A percentile compares a stretch with the other conserved stretches of the same genome.
phyloP scores from a whole-genome alignment of 331 rosid species.

The Telfairia occidentalis region DNA sequence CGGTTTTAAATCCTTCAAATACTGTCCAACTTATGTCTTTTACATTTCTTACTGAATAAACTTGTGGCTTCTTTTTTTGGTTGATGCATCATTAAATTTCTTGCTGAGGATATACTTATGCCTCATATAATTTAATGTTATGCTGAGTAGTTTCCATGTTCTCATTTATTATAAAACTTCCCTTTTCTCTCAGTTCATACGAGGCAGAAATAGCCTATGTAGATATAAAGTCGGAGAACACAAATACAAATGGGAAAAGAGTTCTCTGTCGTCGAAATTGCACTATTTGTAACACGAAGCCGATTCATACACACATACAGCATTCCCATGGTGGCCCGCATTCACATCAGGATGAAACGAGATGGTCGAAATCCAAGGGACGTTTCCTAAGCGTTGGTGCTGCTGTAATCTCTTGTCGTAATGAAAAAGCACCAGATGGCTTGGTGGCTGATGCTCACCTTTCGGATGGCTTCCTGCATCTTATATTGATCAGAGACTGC shows the following conservation, averaged over 20 bases:
- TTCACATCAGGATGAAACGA: constrained; percentile 35
- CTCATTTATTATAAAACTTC: background rate
- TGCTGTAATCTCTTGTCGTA: constrained; percentile 75
- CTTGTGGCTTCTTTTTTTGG: background rate
- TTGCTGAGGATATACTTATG: background rate
- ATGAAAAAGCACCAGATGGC: constrained; percentile 92
- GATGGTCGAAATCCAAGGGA: constrained; percentile 70
- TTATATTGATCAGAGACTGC: constrained; percentile 67
- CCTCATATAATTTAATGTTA: background rate
- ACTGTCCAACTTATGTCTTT: background rate
- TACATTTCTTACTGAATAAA: background rate
- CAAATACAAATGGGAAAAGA: constrained; percentile 27
- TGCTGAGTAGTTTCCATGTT: background rate
- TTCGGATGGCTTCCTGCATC: constrained; percentile 87
- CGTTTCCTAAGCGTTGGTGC: constrained; percentile 82
- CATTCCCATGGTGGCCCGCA: constrained; percentile 23
- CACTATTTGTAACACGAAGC: constrained; percentile 42
- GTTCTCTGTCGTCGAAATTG: constrained; percentile 61
- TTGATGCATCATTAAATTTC: background rate
- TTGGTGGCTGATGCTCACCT: constrained; percentile 94
- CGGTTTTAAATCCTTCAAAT: background rate
- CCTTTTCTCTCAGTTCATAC: constrained; percentile 50
- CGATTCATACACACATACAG: constrained; percentile 19
- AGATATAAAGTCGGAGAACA: constrained; percentile 55
- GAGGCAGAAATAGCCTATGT: constrained; percentile 76